Conservation (phyloP, 2,329 filamentous ascomycete genomes). For the Microcera coccophila region DNA sequence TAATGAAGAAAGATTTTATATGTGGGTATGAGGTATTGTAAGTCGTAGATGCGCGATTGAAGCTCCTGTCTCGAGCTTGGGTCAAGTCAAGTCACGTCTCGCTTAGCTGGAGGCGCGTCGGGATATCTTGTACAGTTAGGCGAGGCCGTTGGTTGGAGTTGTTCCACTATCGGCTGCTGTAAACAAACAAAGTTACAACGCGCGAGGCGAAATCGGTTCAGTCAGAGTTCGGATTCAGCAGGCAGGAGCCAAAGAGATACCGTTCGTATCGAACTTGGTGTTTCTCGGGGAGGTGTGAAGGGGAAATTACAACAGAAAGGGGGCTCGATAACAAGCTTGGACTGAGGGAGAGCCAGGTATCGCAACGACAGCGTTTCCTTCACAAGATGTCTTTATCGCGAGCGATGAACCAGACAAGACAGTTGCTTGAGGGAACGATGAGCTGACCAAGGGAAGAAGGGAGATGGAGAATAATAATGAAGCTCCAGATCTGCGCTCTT, state of each 20-base stretch:
- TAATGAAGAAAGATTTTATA: constrained; percentile 21
- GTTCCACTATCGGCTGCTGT: no score
- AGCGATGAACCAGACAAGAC: not conserved
- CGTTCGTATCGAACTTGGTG: no score
- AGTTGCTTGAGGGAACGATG: constrained; percentile 3
- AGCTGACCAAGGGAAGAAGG: constrained; percentile 1
- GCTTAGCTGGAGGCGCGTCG: constrained; percentile 8
- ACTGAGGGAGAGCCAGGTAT: constrained; percentile 23
- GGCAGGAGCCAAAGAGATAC: no score
- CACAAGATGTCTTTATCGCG: not conserved
- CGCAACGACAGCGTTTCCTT: constrained; percentile 4
- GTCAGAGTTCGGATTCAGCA: no score
- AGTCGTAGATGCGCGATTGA: constrained; percentile 21
- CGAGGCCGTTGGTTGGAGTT: no score
- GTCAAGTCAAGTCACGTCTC: constrained; percentile 3
- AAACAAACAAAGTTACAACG: no score
- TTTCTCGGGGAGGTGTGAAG: not conserved
- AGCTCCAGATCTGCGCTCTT: constrained; percentile 9
- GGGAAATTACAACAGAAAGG: constrained; percentile 20
- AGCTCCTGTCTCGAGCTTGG: constrained; percentile 10
- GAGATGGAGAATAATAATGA: constrained; percentile 15
- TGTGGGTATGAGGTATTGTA: constrained; percentile 12
- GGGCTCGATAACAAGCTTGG: constrained; percentile 24
- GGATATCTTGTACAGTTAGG: constrained; percentile 12
- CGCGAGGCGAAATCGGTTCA: no score